These are phyloP conservation scores for Epichloe sibirici DNA, from an alignment of 2,329 filamentous ascomycete species.

Conservation along the genomic window DNA sequence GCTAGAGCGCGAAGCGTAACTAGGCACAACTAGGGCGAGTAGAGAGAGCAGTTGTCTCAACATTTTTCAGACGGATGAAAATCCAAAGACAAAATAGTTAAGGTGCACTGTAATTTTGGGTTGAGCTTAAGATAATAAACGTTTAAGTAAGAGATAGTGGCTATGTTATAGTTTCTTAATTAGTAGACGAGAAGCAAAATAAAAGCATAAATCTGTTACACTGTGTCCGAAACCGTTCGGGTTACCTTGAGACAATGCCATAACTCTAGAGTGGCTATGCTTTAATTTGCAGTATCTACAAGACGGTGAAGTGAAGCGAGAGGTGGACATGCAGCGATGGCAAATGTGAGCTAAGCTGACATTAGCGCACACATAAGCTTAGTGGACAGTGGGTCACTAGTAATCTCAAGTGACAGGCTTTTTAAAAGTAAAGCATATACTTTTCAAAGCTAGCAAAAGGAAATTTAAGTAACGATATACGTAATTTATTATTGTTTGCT, in stretches of 20 bases:
- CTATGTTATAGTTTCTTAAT: not conserved
- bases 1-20: not conserved
- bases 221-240: not conserved
- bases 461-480: no score
- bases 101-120: not conserved
- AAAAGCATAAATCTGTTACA: not conserved
- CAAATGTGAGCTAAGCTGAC: not conserved
- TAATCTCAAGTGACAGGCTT: no score
- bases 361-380: no score
- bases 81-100: not conserved
- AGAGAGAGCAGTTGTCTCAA: constrained; percentile 1
- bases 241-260: not conserved
- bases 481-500: no score
- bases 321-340: not conserved
- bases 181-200: not conserved
- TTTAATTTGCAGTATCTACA: not conserved
- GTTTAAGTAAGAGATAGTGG: no score
- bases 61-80: not conserved
- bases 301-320: not conserved
- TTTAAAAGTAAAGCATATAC: no score
- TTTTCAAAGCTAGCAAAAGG: no score
- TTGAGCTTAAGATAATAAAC: not conserved
- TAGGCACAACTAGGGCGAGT: not conserved
- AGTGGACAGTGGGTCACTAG: no score
- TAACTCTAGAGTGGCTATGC: no score